Percentiles rank a stretch among this genome's conserved stretches.
Conservation (phyloP, 1,284 basidiomycete species). For the Rhodotorula sp. region DNA sequence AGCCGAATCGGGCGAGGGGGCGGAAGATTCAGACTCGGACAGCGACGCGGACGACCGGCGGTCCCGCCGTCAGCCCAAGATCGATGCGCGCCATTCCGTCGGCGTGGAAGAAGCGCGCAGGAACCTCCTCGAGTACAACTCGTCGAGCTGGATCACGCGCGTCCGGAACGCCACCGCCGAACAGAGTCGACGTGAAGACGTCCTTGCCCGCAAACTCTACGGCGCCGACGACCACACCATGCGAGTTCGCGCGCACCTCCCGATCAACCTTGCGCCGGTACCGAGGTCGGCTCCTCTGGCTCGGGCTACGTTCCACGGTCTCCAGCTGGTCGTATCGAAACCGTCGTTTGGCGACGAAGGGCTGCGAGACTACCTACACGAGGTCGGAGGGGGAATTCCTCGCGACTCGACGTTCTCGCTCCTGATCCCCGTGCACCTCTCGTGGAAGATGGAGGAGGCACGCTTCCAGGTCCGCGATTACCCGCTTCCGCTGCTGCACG, state of each 20-base stretch:
- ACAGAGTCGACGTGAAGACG: constrained; percentile 54
- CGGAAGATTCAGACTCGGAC: background rate
- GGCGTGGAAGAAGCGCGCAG: constrained; percentile 69
- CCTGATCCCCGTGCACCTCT: constrained; percentile 77
- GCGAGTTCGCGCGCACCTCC: constrained; percentile 45
- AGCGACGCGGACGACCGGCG: background rate
- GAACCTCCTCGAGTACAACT: constrained; percentile 69
- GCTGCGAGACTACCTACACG: constrained; percentile 67
- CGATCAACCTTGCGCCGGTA: constrained; percentile 53
- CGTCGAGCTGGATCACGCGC: constrained; percentile 73
- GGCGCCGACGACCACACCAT: constrained; percentile 22
- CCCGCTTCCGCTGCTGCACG: constrained; percentile 56
- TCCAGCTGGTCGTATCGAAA: constrained; percentile 61
- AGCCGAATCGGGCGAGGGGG: constrained; percentile 43
- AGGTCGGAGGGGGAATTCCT: constrained; percentile 70
- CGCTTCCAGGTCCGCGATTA: constrained; percentile 72
- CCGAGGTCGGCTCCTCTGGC: constrained; percentile 67
- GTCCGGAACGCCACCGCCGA: constrained; percentile 51
- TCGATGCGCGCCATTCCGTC: constrained; percentile 63
- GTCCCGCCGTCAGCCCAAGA: constrained; percentile 54
- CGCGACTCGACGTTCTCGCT: constrained; percentile 71
- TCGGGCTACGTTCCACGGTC: constrained; percentile 63
- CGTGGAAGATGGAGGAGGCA: constrained; percentile 65
- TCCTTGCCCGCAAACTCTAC: constrained; percentile 43
- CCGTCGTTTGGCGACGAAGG: constrained; percentile 63